phyloP scores from a whole-genome alignment of 1,139 yeast genomes.

The Suhomyces bribrorum region DNA sequence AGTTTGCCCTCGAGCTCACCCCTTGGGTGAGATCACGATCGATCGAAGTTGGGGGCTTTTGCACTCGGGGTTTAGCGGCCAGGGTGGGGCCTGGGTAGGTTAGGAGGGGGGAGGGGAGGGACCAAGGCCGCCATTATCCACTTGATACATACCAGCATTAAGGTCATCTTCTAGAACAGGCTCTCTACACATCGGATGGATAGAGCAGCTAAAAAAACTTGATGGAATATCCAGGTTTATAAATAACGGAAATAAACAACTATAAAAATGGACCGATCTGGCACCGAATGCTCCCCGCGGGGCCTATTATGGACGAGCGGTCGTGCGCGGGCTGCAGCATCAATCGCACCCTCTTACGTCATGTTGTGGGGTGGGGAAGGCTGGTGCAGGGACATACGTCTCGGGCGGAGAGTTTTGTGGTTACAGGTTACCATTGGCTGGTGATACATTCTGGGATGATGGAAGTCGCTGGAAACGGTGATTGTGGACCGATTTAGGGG shows the following conservation, averaged over 20 bases:
- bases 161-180: conserved; percentile 17
- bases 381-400: not conserved
- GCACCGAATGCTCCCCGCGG: conserved; percentile 11
- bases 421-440: no score
- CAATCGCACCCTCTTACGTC: conserved; percentile 5
- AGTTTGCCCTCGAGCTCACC: no score
- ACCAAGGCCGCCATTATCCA: no score
- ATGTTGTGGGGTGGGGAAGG: conserved; percentile 9
- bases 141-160: conserved; percentile 22
- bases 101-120: no score
- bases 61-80: no score
- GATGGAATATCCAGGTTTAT: conserved; percentile 10
- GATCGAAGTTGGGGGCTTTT: no score
- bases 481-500: no score
- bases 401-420: conserved; percentile 5
- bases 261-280: conserved; percentile 8
- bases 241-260: conserved; percentile 9
- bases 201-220: conserved; percentile 6
- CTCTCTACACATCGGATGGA: conserved; percentile 3
- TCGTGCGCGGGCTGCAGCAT: conserved; percentile 8
- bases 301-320: conserved; percentile 7
- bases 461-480: no score
- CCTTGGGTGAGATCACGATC: no score
- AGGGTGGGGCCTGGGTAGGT: no score
- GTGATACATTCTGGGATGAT: no score